Conservation (phyloP, 495 filamentous ascomycete genomes). For the Tuber melanosporum region DNA sequence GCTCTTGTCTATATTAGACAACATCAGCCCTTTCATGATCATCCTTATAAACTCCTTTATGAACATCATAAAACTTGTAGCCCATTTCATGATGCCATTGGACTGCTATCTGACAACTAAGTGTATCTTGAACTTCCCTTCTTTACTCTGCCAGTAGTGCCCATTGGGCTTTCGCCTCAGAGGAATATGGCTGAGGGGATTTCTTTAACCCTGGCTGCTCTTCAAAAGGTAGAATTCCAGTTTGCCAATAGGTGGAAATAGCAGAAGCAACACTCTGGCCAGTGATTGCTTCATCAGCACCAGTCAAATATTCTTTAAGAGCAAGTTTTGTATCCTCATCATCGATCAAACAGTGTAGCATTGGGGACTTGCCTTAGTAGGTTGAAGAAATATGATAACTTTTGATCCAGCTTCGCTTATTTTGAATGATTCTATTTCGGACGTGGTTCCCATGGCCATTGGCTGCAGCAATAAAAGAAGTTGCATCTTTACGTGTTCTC, state of each 20-base stretch:
- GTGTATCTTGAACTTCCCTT: too few relatives aligned
- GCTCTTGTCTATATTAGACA: too few relatives aligned
- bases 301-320: background rate
- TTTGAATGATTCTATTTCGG: background rate
- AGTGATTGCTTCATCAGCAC: background rate
- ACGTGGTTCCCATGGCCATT: background rate
- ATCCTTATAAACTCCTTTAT: background rate
- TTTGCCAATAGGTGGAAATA: too few relatives aligned
- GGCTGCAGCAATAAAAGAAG: background rate
- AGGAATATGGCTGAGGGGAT: background rate
- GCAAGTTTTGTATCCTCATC: slow-evolving; percentile 1
- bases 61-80: background rate
- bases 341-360: background rate
- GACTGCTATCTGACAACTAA: too few relatives aligned
- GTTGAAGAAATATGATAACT: background rate
- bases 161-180: background rate
- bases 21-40: background rate
- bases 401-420: background rate
- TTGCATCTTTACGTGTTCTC: background rate
- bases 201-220: background rate
- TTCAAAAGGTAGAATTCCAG: too few relatives aligned
- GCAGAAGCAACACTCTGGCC: too few relatives aligned
- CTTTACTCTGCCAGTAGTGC: too few relatives aligned
- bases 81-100: background rate
- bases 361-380: background rate